These are phyloP conservation scores for Flaveria trinervia DNA, from an alignment of 129 eudicot species.

Conservation along the genomic window DNA sequence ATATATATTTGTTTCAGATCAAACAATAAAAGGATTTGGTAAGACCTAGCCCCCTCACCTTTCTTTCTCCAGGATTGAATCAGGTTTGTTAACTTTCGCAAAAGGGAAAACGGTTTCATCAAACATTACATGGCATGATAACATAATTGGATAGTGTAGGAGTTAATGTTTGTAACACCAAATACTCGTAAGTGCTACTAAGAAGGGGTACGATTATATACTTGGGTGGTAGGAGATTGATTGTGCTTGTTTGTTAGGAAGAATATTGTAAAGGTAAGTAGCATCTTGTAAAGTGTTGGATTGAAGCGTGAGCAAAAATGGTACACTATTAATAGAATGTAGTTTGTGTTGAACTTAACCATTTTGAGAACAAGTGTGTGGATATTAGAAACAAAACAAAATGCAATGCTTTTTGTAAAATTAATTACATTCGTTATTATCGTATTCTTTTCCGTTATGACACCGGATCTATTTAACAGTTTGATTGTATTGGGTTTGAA, in stretches of 20 bases:
- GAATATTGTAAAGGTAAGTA: not conserved
- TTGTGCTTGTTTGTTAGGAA: not conserved
- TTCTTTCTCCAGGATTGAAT: too few relatives aligned
- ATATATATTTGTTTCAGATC: too few relatives aligned
- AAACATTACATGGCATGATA: not conserved
- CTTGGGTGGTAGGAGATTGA: not conserved
- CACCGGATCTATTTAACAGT: not conserved
- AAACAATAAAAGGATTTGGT: too few relatives aligned
- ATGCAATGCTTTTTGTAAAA: not conserved
- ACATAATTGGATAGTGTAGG: too few relatives aligned
- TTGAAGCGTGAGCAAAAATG: not conserved
- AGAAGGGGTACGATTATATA: not conserved
- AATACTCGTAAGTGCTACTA: not conserved
- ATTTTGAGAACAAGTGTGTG: not conserved
- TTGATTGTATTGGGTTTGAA: too few relatives aligned
- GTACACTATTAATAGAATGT: not conserved
- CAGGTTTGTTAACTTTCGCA: not conserved
- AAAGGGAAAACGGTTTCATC: too few relatives aligned
- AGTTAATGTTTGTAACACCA: too few relatives aligned
- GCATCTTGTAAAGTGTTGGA: not conserved
- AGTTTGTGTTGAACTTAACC: not conserved
- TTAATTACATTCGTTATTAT: too few relatives aligned
- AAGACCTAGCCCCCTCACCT: too few relatives aligned
- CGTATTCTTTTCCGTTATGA: not conserved
- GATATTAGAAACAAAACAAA: not conserved